Conservation (phyloP, 192 early-diverging fungal genomes). For the Thamnidium elegans region DNA sequence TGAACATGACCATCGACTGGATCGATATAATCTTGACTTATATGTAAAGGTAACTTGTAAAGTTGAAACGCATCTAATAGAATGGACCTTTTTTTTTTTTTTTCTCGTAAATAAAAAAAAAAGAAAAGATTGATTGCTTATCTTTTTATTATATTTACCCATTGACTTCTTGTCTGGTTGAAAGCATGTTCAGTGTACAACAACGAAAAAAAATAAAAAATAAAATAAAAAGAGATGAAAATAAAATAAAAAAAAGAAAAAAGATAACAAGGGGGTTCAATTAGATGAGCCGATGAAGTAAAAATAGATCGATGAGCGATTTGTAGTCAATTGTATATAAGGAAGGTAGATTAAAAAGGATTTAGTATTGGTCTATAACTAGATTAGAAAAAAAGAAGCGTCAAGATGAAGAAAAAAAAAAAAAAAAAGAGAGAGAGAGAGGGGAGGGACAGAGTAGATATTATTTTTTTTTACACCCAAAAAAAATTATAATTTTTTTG, state of each 20-base stretch:
- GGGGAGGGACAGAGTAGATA: not conserved
- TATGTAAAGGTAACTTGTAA: not conserved
- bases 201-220: not conserved
- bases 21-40: not conserved
- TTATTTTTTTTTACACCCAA: too few relatives aligned
- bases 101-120: conserved; percentile 1
- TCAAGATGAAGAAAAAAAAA: not conserved
- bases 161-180: too few relatives aligned
- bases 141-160: not conserved
- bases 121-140: not conserved
- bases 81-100: not conserved
- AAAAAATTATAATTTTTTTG: too few relatives aligned
- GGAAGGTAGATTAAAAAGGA: not conserved
- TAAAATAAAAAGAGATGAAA: not conserved
- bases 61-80: conserved; percentile 1
- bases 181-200: too few relatives aligned
- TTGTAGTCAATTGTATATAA: not conserved
- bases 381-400: not conserved
- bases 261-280: not conserved
- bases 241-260: too few relatives aligned
- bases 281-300: conserved; percentile 4
- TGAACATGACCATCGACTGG: not conserved
- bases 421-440: too few relatives aligned
- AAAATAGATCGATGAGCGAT: not conserved
- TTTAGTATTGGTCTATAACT: not conserved